These are phyloP conservation scores for Fusarium decemcellulare DNA, from an alignment of 2,329 filamentous ascomycete species.

Conservation along the genomic window DNA sequence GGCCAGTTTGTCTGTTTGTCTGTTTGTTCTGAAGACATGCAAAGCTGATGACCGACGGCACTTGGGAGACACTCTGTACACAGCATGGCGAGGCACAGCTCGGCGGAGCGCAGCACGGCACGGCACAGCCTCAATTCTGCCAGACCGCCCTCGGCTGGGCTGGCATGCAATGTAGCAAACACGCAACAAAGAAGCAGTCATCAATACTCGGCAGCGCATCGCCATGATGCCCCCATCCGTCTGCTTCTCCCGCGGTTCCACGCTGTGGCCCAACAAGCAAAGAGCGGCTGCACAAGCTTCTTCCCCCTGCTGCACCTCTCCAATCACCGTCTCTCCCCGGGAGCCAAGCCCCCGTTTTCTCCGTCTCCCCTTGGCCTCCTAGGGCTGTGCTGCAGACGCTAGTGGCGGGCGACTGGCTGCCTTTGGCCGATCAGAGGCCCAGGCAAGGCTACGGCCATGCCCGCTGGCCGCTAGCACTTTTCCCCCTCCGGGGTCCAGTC, in stretches of 20 bases:
- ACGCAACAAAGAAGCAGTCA: constrained; percentile 25
- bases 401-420: constrained; percentile 11
- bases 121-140: constrained; percentile 30
- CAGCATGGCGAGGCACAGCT: too few relatives aligned
- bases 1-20: too few relatives aligned
- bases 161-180: constrained; percentile 7
- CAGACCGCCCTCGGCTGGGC: not conserved
- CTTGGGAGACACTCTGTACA: too few relatives aligned
- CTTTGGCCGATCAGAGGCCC: constrained; percentile 17
- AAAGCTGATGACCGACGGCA: too few relatives aligned
- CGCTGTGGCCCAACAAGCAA: not conserved
- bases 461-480: constrained; percentile 13
- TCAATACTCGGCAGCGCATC: constrained; percentile 12
- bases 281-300: not conserved
- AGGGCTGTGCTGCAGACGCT: constrained; percentile 43
- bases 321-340: constrained; percentile 33
- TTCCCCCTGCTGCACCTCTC: constrained; percentile 5
- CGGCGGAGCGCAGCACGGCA: not conserved
- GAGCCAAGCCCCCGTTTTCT: constrained; percentile 14
- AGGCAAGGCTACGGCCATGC: constrained; percentile 36
- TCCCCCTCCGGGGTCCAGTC: not conserved
- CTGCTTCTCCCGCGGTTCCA: constrained; percentile 1
- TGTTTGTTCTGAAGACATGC: too few relatives aligned
- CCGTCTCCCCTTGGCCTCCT: constrained; percentile 27
- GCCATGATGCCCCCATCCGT: constrained; percentile 10